Conservation (phyloP, 371 early-diverging fungal species). For the Apophysomyces variabilis region DNA sequence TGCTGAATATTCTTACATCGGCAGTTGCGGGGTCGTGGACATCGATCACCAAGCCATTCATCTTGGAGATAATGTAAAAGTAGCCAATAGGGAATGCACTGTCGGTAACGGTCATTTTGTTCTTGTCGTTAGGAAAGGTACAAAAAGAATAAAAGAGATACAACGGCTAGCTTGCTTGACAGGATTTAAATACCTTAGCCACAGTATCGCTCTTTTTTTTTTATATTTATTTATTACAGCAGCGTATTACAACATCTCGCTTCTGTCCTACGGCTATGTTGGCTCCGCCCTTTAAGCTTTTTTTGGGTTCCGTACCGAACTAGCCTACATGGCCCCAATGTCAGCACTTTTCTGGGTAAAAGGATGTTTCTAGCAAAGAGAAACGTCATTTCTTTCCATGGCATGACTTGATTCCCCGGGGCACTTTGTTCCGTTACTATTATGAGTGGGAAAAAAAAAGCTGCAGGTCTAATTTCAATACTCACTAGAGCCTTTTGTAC, state of each 20-base stretch:
- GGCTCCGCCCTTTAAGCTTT: conserved; percentile 3
- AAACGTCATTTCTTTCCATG: too few species aligned
- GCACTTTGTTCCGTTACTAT: too few species aligned
- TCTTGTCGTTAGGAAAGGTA: neutral
- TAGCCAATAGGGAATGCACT: conserved; percentile 33
- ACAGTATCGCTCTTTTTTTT: conserved; percentile 6
- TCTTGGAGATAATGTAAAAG: conserved; percentile 28
- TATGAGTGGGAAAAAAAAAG: too few species aligned
- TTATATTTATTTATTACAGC: neutral
- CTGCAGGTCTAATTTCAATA: too few species aligned
- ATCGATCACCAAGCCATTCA: conserved; percentile 28
- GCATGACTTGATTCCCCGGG: too few species aligned
- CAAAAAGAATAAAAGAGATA: conserved; percentile 10
- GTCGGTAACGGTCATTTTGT: conserved; percentile 33
- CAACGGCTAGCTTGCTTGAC: neutral
- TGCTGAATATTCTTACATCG: conserved; percentile 20
- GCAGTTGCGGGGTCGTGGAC: conserved; percentile 27
- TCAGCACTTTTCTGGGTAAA: too few species aligned
- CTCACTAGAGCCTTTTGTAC: too few species aligned
- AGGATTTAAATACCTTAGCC: neutral
- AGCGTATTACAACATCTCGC: conserved; percentile 8
- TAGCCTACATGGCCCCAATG: neutral
- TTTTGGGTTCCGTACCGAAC: conserved; percentile 11
- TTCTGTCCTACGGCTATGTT: conserved; percentile 10
- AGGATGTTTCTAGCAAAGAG: too few species aligned